phyloP scores from a whole-genome alignment of 495 filamentous ascomycete species.

The Mytilinidion resinicola region DNA sequence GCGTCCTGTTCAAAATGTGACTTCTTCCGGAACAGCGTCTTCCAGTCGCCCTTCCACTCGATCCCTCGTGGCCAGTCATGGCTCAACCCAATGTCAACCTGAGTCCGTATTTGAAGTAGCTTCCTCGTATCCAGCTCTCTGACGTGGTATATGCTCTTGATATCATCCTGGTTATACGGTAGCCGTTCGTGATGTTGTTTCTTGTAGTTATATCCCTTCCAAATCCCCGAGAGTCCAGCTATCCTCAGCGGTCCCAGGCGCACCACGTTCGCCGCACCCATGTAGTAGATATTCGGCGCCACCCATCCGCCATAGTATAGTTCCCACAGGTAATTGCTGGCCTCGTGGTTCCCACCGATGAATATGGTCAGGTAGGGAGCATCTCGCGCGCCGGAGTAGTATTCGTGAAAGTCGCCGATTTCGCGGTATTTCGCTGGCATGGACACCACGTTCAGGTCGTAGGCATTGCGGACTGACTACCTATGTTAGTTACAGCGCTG shows the following conservation, averaged over 20 bases:
- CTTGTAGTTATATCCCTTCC: constrained; percentile 77
- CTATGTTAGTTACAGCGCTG: constrained; percentile 22
- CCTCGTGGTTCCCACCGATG: constrained; percentile 91
- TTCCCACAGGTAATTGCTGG: constrained; percentile 77
- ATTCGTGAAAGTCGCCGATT: constrained; percentile 85
- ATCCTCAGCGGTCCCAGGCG: constrained; percentile 78
- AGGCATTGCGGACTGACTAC: constrained; percentile 77
- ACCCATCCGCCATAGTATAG: constrained; percentile 97
- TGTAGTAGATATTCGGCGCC: constrained; percentile 91
- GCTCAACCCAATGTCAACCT: constrained; percentile 82
- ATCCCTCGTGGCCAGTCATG: constrained; percentile 91
- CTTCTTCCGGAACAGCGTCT: constrained; percentile 62
- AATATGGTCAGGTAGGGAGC: constrained; percentile 90
- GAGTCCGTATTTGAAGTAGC: constrained; percentile 72
- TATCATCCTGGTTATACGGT: constrained; percentile 67
- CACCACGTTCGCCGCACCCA: constrained; percentile 84
- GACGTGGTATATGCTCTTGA: constrained; percentile 77
- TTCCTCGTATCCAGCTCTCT: constrained; percentile 88
- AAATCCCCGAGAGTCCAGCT: constrained; percentile 87
- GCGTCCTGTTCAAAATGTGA: constrained; percentile 68
- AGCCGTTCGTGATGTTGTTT: constrained; percentile 80
- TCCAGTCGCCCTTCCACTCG: constrained; percentile 63
- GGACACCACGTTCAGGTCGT: constrained; percentile 80
- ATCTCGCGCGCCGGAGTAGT: constrained; percentile 69
- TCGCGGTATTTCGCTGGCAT: constrained; percentile 76